These are phyloP conservation scores for Penicillium digitatum DNA, from an alignment of 2,329 filamentous ascomycete species.

Conservation along the genomic window DNA sequence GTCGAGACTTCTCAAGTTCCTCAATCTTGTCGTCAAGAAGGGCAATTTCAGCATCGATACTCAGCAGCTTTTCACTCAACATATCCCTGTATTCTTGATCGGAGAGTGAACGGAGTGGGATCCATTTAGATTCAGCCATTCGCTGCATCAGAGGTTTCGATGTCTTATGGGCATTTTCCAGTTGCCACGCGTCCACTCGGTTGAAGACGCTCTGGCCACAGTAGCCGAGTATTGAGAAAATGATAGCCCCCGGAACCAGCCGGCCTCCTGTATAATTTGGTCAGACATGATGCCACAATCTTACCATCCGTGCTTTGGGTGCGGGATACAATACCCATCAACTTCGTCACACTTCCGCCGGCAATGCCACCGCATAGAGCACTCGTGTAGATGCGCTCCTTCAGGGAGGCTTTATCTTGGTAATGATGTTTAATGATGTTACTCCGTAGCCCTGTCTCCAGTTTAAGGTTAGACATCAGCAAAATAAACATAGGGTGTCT, in stretches of 20 bases:
- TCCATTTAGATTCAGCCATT: conserved; percentile 62
- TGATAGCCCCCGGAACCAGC: conserved; percentile 55
- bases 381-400: conserved; percentile 64
- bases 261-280: conserved; percentile 49
- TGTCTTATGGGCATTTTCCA: conserved; percentile 34
- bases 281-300: neutral
- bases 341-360: conserved; percentile 52
- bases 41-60: conserved; percentile 71
- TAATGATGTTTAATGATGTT: conserved; percentile 47
- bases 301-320: neutral
- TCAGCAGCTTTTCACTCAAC: conserved; percentile 66
- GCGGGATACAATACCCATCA: conserved; percentile 47
- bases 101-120: conserved; percentile 64
- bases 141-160: conserved; percentile 47
- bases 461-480: conserved; percentile 4
- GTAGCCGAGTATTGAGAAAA: conserved; percentile 57
- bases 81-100: conserved; percentile 70
- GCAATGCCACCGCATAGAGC: conserved; percentile 67
- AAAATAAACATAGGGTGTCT: neutral
- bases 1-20: conserved; percentile 40
- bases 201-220: conserved; percentile 57
- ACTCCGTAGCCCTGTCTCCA: conserved; percentile 37
- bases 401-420: conserved; percentile 51
- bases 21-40: conserved; percentile 72
- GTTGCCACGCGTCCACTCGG: conserved; percentile 47